A percentile compares a stretch with the other conserved stretches of the same genome.
These are phyloP conservation scores for Flaveria robusta DNA, from an alignment of 129 eudicot species.

Conservation along the genomic window DNA sequence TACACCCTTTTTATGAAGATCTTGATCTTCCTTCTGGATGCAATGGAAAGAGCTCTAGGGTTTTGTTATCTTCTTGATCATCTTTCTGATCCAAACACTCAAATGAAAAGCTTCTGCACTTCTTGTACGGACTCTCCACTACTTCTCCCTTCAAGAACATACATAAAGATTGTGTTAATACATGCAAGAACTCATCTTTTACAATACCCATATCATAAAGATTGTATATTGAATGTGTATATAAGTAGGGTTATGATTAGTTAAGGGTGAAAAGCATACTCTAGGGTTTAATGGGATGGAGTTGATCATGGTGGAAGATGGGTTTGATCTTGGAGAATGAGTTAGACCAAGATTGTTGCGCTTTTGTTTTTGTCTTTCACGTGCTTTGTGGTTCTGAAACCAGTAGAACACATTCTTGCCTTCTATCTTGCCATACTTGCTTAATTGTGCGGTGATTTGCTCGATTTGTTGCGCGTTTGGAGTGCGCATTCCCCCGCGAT, in stretches of 20 bases:
- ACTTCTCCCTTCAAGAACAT: slow-evolving; percentile 49
- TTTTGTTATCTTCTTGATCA: slow-evolving; percentile 50
- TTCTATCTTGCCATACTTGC: slow-evolving; percentile 81
- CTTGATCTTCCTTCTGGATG: slow-evolving; percentile 79
- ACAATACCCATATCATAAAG: slow-evolving; percentile 13
- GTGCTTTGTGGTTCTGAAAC: slow-evolving; percentile 98
- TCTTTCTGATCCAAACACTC: slow-evolving; percentile 53
- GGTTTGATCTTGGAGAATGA: slow-evolving; percentile 50
- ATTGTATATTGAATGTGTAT: neutral
- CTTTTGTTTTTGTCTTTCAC: slow-evolving; percentile 90
- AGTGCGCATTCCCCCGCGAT: slow-evolving; percentile 87
- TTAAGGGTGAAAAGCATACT: slow-evolving; percentile 41
- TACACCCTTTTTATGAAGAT: slow-evolving; percentile 24
- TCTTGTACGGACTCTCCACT: slow-evolving; percentile 64
- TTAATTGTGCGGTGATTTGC: slow-evolving; percentile 72
- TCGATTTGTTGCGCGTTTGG: slow-evolving; percentile 92
- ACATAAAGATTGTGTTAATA: neutral
- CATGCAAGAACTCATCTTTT: slow-evolving; percentile 31
- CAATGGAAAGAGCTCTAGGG: slow-evolving; percentile 82
- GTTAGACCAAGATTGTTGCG: slow-evolving; percentile 63
- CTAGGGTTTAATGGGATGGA: slow-evolving; percentile 51
- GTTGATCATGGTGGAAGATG: slow-evolving; percentile 42
- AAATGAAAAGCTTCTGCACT: slow-evolving; percentile 77
- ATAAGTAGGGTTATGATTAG: no score
- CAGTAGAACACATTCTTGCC: slow-evolving; percentile 96